These are phyloP conservation scores for Cladosporium sp. DNA, from an alignment of 2,329 filamentous ascomycete species.

Conservation along the genomic window DNA sequence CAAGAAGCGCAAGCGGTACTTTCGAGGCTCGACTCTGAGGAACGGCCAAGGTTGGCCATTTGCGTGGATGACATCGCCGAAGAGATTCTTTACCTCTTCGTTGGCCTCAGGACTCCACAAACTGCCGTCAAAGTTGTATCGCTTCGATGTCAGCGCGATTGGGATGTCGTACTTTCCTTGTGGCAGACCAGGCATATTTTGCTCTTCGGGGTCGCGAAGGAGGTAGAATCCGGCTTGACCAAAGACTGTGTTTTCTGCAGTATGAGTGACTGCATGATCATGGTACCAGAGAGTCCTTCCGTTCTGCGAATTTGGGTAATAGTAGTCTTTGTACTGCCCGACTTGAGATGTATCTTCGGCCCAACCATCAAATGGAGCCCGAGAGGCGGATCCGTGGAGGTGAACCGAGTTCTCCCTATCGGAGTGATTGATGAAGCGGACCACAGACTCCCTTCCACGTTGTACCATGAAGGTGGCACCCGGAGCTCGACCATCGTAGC, in stretches of 20 bases:
- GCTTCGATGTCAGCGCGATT: slow-evolving; percentile 48
- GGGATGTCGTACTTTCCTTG: slow-evolving; percentile 50
- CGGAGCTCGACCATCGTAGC: slow-evolving; percentile 48
- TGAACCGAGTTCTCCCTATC: slow-evolving; percentile 45
- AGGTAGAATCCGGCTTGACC: slow-evolving; percentile 56
- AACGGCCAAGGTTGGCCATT: slow-evolving; percentile 58
- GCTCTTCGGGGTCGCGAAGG: slow-evolving; percentile 47
- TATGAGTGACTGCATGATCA: slow-evolving; percentile 36
- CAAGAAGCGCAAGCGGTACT: slow-evolving; percentile 55
- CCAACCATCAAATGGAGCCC: slow-evolving; percentile 46
- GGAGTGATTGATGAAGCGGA: slow-evolving; percentile 51
- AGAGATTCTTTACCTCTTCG: slow-evolving; percentile 39
- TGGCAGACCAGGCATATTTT: slow-evolving; percentile 45
- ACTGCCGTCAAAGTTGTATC: slow-evolving; percentile 48
- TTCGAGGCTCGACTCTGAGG: slow-evolving; percentile 53
- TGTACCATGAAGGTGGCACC: slow-evolving; percentile 50
- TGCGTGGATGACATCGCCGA: slow-evolving; percentile 54
- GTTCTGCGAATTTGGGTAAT: slow-evolving; percentile 54
- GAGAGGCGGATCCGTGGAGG: slow-evolving; percentile 49
- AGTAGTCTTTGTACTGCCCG: slow-evolving; percentile 55
- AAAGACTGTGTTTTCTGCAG: slow-evolving; percentile 43
- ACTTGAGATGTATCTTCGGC: slow-evolving; percentile 47
- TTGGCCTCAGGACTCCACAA: slow-evolving; percentile 45
- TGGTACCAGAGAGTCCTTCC: slow-evolving; percentile 57
- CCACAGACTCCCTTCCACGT: slow-evolving; percentile 47